phyloP scores from a whole-genome alignment of 2,329 filamentous ascomycete genomes.

The Neopestalotiopsis sp. region DNA sequence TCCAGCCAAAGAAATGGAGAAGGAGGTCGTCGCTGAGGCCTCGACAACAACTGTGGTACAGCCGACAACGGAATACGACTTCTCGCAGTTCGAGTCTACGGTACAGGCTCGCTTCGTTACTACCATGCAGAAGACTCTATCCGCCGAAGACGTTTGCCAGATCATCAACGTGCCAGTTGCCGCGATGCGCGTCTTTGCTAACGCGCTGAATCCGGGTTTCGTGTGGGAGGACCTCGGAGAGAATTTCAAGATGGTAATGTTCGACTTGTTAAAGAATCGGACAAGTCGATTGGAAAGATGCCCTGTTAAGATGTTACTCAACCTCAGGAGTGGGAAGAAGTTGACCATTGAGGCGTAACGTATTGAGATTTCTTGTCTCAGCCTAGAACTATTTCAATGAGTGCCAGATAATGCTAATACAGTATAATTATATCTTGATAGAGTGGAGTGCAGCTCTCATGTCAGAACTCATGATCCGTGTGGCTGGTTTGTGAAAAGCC shows the following conservation, averaged over 20 bases:
- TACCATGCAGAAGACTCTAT: neutral
- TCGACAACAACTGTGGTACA: neutral
- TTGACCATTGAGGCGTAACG: neutral
- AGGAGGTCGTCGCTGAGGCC: neutral
- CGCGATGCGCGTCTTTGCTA: neutral
- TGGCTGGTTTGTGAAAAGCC: no score
- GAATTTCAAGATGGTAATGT: neutral
- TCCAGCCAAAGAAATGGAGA: neutral
- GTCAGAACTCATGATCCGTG: no score
- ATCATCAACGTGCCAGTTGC: neutral
- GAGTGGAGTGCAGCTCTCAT: no score
- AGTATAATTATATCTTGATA: no score
- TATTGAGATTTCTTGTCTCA: neutral
- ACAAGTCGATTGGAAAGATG: neutral
- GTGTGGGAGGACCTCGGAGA: neutral
- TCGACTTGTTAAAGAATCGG: neutral
- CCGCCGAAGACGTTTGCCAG: neutral
- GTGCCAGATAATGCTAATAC: no score
- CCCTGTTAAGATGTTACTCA: neutral
- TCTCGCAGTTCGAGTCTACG: neutral
- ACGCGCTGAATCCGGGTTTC: neutral
- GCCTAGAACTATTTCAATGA: no score
- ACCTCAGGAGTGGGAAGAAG: neutral
- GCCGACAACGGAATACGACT: neutral
- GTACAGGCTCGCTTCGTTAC: neutral